Evolutionary conservation across 2,329 filamentous ascomycete genomes (phyloP).

Genomic region (Orbilia blumenaviensis): DNA sequence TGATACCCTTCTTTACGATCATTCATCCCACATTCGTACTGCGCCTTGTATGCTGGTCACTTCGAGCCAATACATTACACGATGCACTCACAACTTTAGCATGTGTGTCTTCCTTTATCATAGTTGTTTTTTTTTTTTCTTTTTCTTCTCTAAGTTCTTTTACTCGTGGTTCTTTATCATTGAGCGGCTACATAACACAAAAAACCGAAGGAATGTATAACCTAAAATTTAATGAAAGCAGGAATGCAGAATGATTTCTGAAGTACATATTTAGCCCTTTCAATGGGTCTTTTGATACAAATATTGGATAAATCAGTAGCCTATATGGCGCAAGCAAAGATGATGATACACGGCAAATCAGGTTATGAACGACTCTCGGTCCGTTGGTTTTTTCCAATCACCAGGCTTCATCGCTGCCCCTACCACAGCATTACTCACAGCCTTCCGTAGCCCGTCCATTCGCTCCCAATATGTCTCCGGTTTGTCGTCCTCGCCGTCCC

Average conservation of each 20-base stretch:
- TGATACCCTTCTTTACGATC: conserved; percentile 47
- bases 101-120: no score
- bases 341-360: no score
- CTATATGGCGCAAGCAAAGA: no score
- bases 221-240: neutral
- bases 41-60: conserved; percentile 39
- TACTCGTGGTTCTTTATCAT: neutral
- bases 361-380: no score
- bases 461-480: neutral
- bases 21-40: neutral
- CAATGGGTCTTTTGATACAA: no score
- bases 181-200: neutral
- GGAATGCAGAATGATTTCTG: no score
- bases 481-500: neutral
- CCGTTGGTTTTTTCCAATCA: conserved; percentile 29
- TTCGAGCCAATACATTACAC: conserved; percentile 10
- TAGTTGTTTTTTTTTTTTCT: neutral
- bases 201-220: neutral
- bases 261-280: no score
- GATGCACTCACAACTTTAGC: neutral
- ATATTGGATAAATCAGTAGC: no score
- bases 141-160: neutral
- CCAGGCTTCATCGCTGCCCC: conserved; percentile 2
- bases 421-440: neutral
- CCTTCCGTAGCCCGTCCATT: conserved; percentile 10